These are phyloP conservation scores for Beta corolliflora DNA, from an alignment of 179 eudicot genomes.

Conservation along the genomic window DNA sequence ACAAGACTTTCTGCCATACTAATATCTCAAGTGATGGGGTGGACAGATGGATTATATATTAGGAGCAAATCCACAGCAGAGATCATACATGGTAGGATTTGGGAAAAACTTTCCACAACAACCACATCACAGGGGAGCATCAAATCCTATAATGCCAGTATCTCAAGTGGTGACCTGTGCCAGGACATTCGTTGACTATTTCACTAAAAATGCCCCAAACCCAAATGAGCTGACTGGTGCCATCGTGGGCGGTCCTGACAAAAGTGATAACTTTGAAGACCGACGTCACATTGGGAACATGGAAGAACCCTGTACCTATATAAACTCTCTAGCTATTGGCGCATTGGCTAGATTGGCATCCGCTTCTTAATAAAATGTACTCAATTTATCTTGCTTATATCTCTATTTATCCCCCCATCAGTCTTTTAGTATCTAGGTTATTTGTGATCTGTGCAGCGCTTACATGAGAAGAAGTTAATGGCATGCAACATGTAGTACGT, in stretches of 20 bases:
- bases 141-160: slow-evolving; percentile 47
- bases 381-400: neutral
- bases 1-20: neutral
- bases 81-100: slow-evolving; percentile 94
- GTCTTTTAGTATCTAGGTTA: neutral
- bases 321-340: slow-evolving; percentile 74
- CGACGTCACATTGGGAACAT: slow-evolving; percentile 43
- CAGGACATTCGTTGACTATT: slow-evolving; percentile 58
- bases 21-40: slow-evolving; percentile 15
- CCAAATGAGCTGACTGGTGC: slow-evolving; percentile 90
- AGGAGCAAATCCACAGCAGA: slow-evolving; percentile 67
- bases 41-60: slow-evolving; percentile 77
- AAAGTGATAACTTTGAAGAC: slow-evolving; percentile 64
- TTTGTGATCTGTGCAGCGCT: neutral
- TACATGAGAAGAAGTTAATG: slow-evolving; percentile 1
- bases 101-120: slow-evolving; percentile 77
- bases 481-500: neutral
- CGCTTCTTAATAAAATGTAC: neutral
- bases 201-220: slow-evolving; percentile 53
- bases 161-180: slow-evolving; percentile 46
- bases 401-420: neutral
- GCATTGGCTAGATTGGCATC: slow-evolving; percentile 70
- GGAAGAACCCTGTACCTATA: slow-evolving; percentile 80
- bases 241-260: slow-evolving; percentile 86
- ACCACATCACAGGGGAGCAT: slow-evolving; percentile 92